Evolutionary conservation across 495 filamentous ascomycete genomes (phyloP).

Genomic region (Thermothielavioides terrestris): DNA sequence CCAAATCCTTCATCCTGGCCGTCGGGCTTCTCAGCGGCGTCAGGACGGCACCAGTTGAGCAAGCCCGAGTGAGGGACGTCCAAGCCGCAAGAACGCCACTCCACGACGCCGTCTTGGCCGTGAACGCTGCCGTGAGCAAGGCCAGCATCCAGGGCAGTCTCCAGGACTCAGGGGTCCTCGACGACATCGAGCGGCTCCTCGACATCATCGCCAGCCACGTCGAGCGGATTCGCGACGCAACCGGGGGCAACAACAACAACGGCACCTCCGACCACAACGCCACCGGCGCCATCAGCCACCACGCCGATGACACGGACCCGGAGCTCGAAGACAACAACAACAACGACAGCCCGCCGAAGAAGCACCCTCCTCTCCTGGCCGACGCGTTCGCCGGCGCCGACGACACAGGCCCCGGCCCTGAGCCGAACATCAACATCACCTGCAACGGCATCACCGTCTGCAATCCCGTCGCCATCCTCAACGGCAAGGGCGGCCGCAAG

Average conservation of each 20-base stretch:
- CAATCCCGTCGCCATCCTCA: slow-evolving; percentile 22
- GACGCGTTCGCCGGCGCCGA: background rate
- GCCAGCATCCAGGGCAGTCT: background rate
- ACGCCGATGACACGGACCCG: no score
- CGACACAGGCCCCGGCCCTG: slow-evolving; percentile 8
- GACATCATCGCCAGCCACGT: slow-evolving; percentile 4
- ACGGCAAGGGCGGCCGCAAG: slow-evolving; percentile 4
- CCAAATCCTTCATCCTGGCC: no score
- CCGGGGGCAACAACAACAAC: slow-evolving; percentile 5
- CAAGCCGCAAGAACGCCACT: background rate
- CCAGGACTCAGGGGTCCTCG: background rate
- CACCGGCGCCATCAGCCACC: background rate
- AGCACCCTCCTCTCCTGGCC: background rate
- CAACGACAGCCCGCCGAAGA: background rate
- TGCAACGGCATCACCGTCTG: slow-evolving; percentile 24
- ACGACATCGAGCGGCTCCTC: background rate
- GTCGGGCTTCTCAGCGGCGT: no score
- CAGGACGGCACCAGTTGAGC: no score
- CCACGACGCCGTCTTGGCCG: background rate
- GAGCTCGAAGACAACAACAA: background rate
- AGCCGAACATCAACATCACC: slow-evolving; percentile 11
- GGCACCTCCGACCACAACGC: background rate
- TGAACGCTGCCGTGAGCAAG: background rate
- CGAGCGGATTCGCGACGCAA: background rate
- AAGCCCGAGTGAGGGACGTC: no score